These are phyloP conservation scores for Apophysomyces variabilis DNA, from an alignment of 371 early-diverging fungal species.

Conservation along the genomic window DNA sequence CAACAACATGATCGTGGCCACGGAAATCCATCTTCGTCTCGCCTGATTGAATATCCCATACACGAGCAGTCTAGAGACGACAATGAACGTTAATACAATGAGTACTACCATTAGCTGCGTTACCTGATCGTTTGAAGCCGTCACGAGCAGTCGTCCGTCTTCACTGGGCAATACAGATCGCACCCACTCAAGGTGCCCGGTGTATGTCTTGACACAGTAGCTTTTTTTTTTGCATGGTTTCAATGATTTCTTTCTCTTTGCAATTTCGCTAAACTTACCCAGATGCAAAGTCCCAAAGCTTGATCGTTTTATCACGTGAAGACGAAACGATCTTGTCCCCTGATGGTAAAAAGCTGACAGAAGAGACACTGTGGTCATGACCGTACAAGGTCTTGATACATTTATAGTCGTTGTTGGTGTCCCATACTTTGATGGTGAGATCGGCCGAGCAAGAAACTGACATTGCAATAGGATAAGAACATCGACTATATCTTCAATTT, in stretches of 20 bases:
- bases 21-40: conserved; percentile 78
- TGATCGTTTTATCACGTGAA: conserved; percentile 88
- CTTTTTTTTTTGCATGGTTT: conserved; percentile 37
- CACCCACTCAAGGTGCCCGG: conserved; percentile 90
- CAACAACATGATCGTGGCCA: conserved; percentile 96
- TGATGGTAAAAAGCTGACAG: conserved; percentile 74
- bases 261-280: conserved; percentile 53
- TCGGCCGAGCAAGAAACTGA: conserved; percentile 89
- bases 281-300: conserved; percentile 86
- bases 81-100: not conserved
- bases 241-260: not conserved
- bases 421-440: conserved; percentile 91
- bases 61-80: conserved; percentile 66
- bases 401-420: conserved; percentile 81
- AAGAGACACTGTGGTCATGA: conserved; percentile 91
- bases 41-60: conserved; percentile 82
- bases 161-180: conserved; percentile 69
- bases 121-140: conserved; percentile 89
- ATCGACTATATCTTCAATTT: not conserved
- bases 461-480: not conserved
- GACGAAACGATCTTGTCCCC: conserved; percentile 83
- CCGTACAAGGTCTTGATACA: conserved; percentile 87
- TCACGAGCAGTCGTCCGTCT: conserved; percentile 76
- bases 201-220: conserved; percentile 79
- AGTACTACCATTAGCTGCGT: not conserved